These are phyloP conservation scores for Besnoitia besnoiti DNA, from an alignment of 169 alveolate genomes.

Conservation along the genomic window DNA sequence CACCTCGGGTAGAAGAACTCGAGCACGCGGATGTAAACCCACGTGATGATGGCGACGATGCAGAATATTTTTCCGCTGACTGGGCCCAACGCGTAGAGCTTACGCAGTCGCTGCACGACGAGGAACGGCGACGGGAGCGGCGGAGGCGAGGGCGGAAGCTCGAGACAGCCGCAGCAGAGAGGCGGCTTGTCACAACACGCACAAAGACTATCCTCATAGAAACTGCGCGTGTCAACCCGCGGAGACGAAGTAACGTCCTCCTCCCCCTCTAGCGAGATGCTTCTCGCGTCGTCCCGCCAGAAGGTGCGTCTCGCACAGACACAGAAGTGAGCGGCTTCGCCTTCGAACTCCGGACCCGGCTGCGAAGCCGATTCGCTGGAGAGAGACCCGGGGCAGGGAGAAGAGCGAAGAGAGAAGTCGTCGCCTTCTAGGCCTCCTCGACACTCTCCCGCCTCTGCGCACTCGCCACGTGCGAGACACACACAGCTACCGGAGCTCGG, in stretches of 20 bases:
- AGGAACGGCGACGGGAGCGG: slow-evolving; percentile 38
- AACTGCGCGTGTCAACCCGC: neutral
- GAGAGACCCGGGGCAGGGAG: no score
- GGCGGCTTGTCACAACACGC: slow-evolving; percentile 2
- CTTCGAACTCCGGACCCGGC: no score
- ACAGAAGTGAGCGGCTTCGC: no score
- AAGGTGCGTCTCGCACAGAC: neutral
- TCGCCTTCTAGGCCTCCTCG: no score
- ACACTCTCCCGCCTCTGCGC: no score
- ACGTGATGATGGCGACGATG: slow-evolving; percentile 33
- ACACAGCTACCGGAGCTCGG: no score
- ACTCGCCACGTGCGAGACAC: no score
- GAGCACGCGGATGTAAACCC: slow-evolving; percentile 45
- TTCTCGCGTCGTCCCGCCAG: neutral
- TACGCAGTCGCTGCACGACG: slow-evolving; percentile 37
- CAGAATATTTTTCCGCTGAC: slow-evolving; percentile 50
- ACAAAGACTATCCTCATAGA: slow-evolving; percentile 1
- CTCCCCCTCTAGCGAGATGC: no score
- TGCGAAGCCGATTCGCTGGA: no score
- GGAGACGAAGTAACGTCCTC: neutral
- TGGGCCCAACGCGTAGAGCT: slow-evolving; percentile 21
- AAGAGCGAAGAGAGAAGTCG: no score
- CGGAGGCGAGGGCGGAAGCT: slow-evolving; percentile 45
- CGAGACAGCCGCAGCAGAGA: slow-evolving; percentile 45
- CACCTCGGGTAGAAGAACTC: slow-evolving; percentile 56